These are phyloP conservation scores for Phialophora expanda DNA, from an alignment of 2,329 filamentous ascomycete genomes.

Conservation along the genomic window DNA sequence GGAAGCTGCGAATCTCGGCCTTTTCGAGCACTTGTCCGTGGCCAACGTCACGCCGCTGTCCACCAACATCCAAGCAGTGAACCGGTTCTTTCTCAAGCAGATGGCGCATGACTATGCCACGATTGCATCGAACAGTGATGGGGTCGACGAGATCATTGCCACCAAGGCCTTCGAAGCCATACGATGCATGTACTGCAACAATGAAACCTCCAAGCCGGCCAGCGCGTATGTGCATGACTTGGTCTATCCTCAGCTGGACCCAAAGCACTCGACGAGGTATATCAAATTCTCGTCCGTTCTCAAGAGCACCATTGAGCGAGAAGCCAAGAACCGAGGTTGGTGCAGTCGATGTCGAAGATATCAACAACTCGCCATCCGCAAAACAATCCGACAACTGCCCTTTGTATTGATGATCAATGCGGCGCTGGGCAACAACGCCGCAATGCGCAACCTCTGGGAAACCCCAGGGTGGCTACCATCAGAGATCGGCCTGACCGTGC, in stretches of 20 bases:
- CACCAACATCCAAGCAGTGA: constrained; percentile 82
- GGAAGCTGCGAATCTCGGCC: constrained; percentile 74
- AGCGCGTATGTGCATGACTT: constrained; percentile 85
- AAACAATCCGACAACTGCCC: constrained; percentile 81
- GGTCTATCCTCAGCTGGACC: constrained; percentile 65
- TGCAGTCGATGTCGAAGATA: constrained; percentile 90
- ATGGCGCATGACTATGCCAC: constrained; percentile 77
- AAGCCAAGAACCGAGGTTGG: constrained; percentile 89
- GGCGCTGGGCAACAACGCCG: constrained; percentile 73
- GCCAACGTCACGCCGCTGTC: constrained; percentile 73
- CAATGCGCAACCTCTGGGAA: constrained; percentile 78
- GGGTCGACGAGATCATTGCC: constrained; percentile 70
- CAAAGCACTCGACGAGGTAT: constrained; percentile 58
- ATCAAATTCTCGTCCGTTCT: constrained; percentile 82
- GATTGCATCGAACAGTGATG: constrained; percentile 64
- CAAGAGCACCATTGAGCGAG: constrained; percentile 89
- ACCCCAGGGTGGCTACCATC: constrained; percentile 89
- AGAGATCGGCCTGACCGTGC: constrained; percentile 89
- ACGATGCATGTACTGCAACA: constrained; percentile 82
- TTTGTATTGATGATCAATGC: constrained; percentile 86
- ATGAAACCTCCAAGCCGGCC: constrained; percentile 80
- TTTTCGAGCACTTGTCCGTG: constrained; percentile 77
- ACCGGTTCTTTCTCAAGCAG: constrained; percentile 82
- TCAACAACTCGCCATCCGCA: constrained; percentile 82
- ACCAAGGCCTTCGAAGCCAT: constrained; percentile 61